Base-by-base conservation (phyloP, 768 basidiomycete species). In the Calocera viscosa region DNA sequence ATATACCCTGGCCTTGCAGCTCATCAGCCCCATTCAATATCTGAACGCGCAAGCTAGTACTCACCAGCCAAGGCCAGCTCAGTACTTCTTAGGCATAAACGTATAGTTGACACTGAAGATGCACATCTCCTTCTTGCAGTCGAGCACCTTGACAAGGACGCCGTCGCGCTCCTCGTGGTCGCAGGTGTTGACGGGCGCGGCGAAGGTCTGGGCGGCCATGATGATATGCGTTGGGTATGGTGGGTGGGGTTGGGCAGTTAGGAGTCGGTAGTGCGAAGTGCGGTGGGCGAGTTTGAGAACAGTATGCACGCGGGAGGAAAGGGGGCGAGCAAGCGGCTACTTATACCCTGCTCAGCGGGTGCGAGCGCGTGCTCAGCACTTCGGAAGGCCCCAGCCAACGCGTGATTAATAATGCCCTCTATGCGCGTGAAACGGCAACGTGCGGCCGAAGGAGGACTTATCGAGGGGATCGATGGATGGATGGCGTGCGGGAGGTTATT, bases 111-210 rank as follows among this genome's bases (percentile, higher is more conserved):
- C 53, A 26, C 53, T 60, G 53, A 60, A 60, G 24, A 60, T 60
- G 30, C 53, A 60, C 26, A 30, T 60, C 53, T 60, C 53, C 53
- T 60, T 60, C 53, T 60, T 60, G 53, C 53, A 60, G 22, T 60
- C 53, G 26, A 60, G 30, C 5, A 30, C 11, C 53, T 60, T 60
- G 53, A 60, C 53, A 10, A 60, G 53, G 14, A 60, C 53, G 14
- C 53, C 53, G 53, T 60, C 53, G 53, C 53, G 53, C 30, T 60
- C 53, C 53, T 60, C 53, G 22, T 60, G 53, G 8, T 60, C 53
- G 53, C 53, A 60, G 53, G 53, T 60, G 53, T 60, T 60, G 53
- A 60, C 53, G 53, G 53, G 53, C 3, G 30, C 26, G 22, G 24
- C 53, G 22, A 60, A 60, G 30, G 53, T 28, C 26, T 60, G 24